These are phyloP conservation scores for Trichoderma atrobrunneum DNA, from an alignment of 2,329 filamentous ascomycete species.

Conservation along the genomic window DNA sequence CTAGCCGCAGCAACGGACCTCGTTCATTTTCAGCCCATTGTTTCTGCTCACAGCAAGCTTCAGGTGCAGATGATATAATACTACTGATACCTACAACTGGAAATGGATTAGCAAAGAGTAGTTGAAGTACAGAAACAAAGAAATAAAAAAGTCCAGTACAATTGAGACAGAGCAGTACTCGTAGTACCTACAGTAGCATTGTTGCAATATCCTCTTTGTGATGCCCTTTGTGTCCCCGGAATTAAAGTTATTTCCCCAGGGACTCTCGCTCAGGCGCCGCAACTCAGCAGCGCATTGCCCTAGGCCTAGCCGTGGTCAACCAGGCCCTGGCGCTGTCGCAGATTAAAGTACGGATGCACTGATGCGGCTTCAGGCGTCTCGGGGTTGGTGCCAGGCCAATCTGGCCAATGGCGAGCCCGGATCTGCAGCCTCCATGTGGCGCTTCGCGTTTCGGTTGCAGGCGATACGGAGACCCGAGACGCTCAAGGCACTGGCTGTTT, in stretches of 20 bases:
- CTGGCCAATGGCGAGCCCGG: conserved; percentile 11
- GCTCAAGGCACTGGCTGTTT: conserved; percentile 18
- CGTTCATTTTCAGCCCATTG: background rate
- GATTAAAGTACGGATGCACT: conserved; percentile 19
- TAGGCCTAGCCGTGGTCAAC: background rate
- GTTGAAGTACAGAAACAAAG: background rate
- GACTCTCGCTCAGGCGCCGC: background rate
- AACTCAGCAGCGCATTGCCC: background rate
- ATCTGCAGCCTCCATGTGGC: conserved; percentile 11
- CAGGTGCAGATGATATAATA: background rate
- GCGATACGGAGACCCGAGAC: conserved; percentile 13
- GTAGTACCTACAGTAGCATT: background rate
- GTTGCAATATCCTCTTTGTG: background rate
- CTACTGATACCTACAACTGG: background rate
- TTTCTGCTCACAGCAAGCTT: background rate
- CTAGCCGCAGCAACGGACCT: background rate
- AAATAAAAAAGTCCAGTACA: background rate
- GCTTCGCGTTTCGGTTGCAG: conserved; percentile 19
- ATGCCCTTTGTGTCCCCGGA: background rate
- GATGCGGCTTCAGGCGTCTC: conserved; percentile 20
- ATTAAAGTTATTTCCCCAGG: background rate
- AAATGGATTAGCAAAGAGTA: background rate
- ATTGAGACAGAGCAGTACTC: background rate
- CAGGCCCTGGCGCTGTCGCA: conserved; percentile 11
- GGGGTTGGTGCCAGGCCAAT: background rate